Base-by-base conservation (phyloP, 768 basidiomycete species). In the Podaxis sp. region DNA sequence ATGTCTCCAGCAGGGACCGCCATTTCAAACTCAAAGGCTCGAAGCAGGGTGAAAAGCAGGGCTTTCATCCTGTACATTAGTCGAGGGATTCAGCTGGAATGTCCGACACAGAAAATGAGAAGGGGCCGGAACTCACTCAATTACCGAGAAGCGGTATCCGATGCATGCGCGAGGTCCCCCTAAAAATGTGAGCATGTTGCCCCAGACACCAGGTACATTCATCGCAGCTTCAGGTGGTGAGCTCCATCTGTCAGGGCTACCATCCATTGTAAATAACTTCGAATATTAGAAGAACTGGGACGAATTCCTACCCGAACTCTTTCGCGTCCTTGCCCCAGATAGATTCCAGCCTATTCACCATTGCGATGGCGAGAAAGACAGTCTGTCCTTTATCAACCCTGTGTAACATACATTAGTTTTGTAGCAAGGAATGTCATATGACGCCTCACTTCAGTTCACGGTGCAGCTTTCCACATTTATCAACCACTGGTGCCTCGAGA, bases 141-240 rank as follows among this genome's bases (percentile, higher is more conserved):
- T 72, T n/a, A 89, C 68, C 5, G 88, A 77, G 68, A 89, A 89
- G 2, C 84, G 81, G 67, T 83, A 88, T 0, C 87, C 87, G 27
- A 89, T 88, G 65, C 88, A 90, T 1, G 85, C 79, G 15, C 80
- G 79, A 13, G 85, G 83, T 8, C 88, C 88, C 27, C 83, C 85
- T 2, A 85, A 63, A 76, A 90, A 90, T 0, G 84, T 79, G 38
- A 88, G 66, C 59, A 82, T 67, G 65, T 87, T 80, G 12, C 81
- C 79, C 81, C 82, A 87, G 0, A 88, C 76, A 9, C 85, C 83
- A 2, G 88, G 88, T 27, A 89, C 73, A 0, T 65, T 65, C 3
- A 69, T 66, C 3, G 75, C 78, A 3, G 73, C 75, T 11, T 80
- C 77, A 0, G 86, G 83, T 15, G 78, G 27, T 4, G 76, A 66